Evolutionary conservation across 2,329 filamentous ascomycete genomes (phyloP).

Genomic region (Colletotrichum sp.): DNA sequence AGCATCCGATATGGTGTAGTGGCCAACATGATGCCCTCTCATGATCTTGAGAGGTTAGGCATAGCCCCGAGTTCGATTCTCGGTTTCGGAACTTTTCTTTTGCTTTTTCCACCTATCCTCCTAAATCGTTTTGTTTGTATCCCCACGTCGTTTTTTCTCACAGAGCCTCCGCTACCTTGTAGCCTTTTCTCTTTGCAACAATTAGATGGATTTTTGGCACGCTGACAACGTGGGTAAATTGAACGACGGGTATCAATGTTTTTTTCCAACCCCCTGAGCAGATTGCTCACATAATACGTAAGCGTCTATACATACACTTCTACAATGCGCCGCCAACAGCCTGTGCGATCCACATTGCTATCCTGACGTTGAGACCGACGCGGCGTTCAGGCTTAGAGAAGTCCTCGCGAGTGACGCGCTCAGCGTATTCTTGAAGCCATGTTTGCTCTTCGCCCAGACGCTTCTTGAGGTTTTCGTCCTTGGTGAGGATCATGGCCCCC

Average conservation of each 20-base stretch:
- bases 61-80: slow-evolving; percentile 20
- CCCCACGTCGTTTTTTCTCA: background rate
- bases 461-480: slow-evolving; percentile 72
- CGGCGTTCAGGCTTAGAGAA: slow-evolving; percentile 81
- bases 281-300: background rate
- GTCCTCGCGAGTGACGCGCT: slow-evolving; percentile 73
- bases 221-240: background rate
- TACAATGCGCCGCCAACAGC: slow-evolving; percentile 87
- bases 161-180: no score
- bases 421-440: slow-evolving; percentile 79
- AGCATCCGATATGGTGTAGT: slow-evolving; percentile 19
- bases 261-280: background rate
- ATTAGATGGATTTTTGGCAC: background rate
- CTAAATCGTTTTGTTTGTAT: background rate
- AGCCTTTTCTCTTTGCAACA: background rate
- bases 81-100: slow-evolving; percentile 13
- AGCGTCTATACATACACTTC: background rate
- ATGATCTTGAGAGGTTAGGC: background rate
- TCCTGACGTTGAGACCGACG: slow-evolving; percentile 81
- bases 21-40: slow-evolving; percentile 22
- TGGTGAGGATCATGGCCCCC: slow-evolving; percentile 84
- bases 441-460: slow-evolving; percentile 80
- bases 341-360: slow-evolving; percentile 94
- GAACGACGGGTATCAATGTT: background rate
- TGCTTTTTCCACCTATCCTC: background rate